Evolutionary conservation across 2,329 filamentous ascomycete species (phyloP).

Genomic region (Beauveria bassiana): DNA sequence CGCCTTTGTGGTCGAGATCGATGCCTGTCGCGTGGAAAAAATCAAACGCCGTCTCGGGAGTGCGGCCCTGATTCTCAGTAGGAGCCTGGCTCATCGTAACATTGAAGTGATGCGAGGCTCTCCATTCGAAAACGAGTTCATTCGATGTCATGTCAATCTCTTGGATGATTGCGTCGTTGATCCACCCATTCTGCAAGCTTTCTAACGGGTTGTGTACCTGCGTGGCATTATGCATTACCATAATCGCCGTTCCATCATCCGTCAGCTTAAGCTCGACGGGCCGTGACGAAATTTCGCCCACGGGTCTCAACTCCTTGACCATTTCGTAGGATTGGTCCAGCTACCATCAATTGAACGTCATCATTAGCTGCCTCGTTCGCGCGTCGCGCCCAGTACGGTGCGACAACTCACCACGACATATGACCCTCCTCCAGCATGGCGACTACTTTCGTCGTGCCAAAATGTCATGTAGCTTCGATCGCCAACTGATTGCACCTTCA

Average conservation of each 20-base stretch:
- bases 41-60: conserved; percentile 34
- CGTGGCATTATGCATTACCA: conserved; percentile 28
- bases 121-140: conserved; percentile 41
- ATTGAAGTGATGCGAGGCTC: conserved; percentile 22
- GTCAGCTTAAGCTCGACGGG: conserved; percentile 35
- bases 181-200: conserved; percentile 19
- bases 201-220: conserved; percentile 19
- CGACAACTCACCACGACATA: conserved; percentile 35
- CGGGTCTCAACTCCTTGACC: conserved; percentile 19
- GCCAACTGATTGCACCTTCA: conserved; percentile 17
- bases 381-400: background rate
- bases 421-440: conserved; percentile 36
- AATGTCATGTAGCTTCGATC: conserved; percentile 16
- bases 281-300: conserved; percentile 18
- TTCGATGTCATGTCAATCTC: conserved; percentile 45
- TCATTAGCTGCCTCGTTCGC: background rate
- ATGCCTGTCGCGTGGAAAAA: conserved; percentile 53
- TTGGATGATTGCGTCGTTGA: conserved; percentile 29
- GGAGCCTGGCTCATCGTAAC: conserved; percentile 14
- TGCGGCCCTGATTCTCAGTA: conserved; percentile 17
- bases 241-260: conserved; percentile 30
- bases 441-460: conserved; percentile 35
- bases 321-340: conserved; percentile 23
- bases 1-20: conserved; percentile 37
- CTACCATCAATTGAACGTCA: conserved; percentile 14